Evolutionary conservation across 805 yeast genomes (phyloP).

Genomic region (Nakazawaea ambrosiae): DNA sequence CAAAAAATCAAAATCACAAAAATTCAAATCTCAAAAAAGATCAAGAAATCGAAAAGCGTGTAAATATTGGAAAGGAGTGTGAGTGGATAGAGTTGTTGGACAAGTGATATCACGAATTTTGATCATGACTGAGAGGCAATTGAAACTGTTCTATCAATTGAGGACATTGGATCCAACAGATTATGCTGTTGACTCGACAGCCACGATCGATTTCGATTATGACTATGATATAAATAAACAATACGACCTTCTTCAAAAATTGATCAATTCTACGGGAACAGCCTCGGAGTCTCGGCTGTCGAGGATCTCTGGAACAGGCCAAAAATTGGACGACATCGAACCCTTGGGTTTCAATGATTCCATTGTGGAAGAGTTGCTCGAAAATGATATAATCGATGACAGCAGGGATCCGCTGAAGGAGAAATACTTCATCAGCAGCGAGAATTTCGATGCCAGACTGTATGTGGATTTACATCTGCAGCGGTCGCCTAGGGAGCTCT

Average conservation of each 20-base stretch:
- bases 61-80: too few relatives aligned
- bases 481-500: slow-evolving; percentile 45
- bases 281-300: too few relatives aligned
- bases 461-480: slow-evolving; percentile 51
- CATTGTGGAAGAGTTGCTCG: slow-evolving; percentile 32
- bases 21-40: too few relatives aligned
- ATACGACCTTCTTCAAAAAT: slow-evolving; percentile 9
- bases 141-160: slow-evolving; percentile 34
- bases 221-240: slow-evolving; percentile 9
- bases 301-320: background rate
- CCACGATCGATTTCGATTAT: slow-evolving; percentile 9
- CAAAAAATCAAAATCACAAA: too few relatives aligned
- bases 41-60: too few relatives aligned
- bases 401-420: slow-evolving; percentile 27
- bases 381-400: slow-evolving; percentile 31
- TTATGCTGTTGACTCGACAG: slow-evolving; percentile 10
- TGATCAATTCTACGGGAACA: slow-evolving; percentile 8
- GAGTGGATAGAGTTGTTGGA: too few relatives aligned
- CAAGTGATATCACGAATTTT: too few relatives aligned
- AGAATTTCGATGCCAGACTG: slow-evolving; percentile 49
- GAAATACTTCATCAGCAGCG: slow-evolving; percentile 46
- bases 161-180: slow-evolving; percentile 32
- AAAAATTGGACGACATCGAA: slow-evolving; percentile 25
- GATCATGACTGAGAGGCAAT: slow-evolving; percentile 19
- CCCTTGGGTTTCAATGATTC: slow-evolving; percentile 51